phyloP scores from a whole-genome alignment of 2,329 filamentous ascomycete genomes.

The Paraconiothyrium sp. region DNA sequence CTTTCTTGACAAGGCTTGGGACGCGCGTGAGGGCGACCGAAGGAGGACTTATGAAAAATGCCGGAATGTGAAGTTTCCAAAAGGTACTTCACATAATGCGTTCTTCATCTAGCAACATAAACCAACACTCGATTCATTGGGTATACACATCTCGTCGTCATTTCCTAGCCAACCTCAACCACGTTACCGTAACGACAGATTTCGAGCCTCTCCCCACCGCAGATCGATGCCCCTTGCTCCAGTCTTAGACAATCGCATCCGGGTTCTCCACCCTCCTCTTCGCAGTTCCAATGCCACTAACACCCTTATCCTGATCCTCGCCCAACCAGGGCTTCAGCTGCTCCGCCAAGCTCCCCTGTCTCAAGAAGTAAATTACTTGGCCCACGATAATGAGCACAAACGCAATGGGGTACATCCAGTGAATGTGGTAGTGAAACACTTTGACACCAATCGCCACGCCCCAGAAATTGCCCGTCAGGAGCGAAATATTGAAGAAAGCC shows the following conservation, averaged over 20 bases:
- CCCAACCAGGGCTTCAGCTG: conserved; percentile 96
- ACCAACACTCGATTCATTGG: neutral
- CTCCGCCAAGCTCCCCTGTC: conserved; percentile 83
- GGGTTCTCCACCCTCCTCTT: conserved; percentile 42
- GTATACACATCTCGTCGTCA: neutral
- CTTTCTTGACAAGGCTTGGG: neutral
- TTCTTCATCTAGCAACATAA: too few relatives aligned
- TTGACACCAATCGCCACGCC: conserved; percentile 89
- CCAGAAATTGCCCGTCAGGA: conserved; percentile 97
- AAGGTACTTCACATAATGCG: too few relatives aligned
- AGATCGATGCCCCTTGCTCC: neutral
- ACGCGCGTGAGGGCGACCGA: conserved; percentile 1
- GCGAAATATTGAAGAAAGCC: conserved; percentile 95
- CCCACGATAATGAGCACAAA: conserved; percentile 93
- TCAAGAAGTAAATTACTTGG: conserved; percentile 86
- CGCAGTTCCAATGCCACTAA: conserved; percentile 41
- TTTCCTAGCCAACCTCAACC: neutral
- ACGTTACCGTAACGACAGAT: too few relatives aligned
- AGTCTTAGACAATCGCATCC: conserved; percentile 37
- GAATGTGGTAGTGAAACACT: conserved; percentile 81
- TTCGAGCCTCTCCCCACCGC: neutral
- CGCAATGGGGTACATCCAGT: conserved; percentile 94
- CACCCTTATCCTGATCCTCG: conserved; percentile 74
- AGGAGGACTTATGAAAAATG: conserved; percentile 8
- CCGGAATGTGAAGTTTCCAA: neutral